Evolutionary conservation across 805 yeast genomes (phyloP).

Genomic region (Metschnikowia drakensbergensis): DNA sequence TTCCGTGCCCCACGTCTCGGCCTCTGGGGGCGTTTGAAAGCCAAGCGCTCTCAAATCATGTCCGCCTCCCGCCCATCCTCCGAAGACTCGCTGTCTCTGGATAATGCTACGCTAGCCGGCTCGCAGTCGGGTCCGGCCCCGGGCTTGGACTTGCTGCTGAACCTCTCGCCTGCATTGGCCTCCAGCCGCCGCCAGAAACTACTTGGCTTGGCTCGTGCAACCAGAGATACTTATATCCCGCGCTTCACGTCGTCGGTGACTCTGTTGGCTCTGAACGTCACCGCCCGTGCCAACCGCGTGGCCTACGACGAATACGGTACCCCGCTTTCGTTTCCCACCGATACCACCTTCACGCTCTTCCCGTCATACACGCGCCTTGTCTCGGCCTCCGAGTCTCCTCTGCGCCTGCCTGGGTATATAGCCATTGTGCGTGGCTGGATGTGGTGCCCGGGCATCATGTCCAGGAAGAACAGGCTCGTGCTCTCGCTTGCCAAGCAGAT

Average conservation of each 20-base stretch:
- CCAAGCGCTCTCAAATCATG: slow-evolving; percentile 16
- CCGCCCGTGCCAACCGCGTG: slow-evolving; percentile 19
- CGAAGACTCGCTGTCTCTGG: background rate
- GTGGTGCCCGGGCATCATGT: slow-evolving; percentile 64
- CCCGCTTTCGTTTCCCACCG: slow-evolving; percentile 42
- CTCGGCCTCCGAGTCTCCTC: slow-evolving; percentile 13
- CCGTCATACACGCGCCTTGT: slow-evolving; percentile 36
- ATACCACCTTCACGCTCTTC: slow-evolving; percentile 54
- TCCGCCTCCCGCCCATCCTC: background rate
- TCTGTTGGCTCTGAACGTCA: slow-evolving; percentile 47
- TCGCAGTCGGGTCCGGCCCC: background rate
- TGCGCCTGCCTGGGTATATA: slow-evolving; percentile 36
- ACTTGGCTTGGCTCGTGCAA: slow-evolving; percentile 48
- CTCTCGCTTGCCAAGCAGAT: slow-evolving; percentile 67
- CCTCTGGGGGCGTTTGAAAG: slow-evolving; percentile 15
- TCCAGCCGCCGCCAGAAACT: slow-evolving; percentile 43
- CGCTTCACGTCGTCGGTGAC: slow-evolving; percentile 45
- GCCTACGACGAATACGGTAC: slow-evolving; percentile 17
- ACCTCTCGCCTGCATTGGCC: background rate
- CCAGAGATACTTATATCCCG: slow-evolving; percentile 58
- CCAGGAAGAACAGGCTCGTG: slow-evolving; percentile 67
- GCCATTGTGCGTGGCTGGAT: slow-evolving; percentile 71
- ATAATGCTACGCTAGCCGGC: background rate
- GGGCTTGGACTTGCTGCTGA: slow-evolving; percentile 5
- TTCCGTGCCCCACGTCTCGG: slow-evolving; percentile 18